These are phyloP conservation scores for Zygosaccharomyces rouxii DNA, from an alignment of 805 yeast species.

Conservation along the genomic window DNA sequence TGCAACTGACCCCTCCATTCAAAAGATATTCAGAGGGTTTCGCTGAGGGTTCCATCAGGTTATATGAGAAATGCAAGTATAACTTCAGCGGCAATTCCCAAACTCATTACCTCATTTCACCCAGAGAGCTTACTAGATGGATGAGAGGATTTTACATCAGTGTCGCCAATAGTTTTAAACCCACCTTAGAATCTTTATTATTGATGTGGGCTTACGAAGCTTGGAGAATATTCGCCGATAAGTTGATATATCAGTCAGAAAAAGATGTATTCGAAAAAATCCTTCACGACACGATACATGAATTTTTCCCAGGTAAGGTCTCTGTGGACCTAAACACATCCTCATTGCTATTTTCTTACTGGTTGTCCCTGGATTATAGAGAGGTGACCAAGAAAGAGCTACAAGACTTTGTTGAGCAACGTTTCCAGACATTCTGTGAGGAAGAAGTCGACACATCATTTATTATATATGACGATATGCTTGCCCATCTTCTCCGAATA, in stretches of 20 bases:
- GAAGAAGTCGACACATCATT: slow-evolving; percentile 64
- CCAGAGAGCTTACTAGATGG: slow-evolving; percentile 91
- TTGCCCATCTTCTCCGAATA: slow-evolving; percentile 71
- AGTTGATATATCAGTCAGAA: slow-evolving; percentile 49
- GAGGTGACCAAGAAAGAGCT: slow-evolving; percentile 50
- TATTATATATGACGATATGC: slow-evolving; percentile 60
- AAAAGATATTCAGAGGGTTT: slow-evolving; percentile 49
- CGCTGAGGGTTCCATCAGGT: slow-evolving; percentile 61
- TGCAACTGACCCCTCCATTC: slow-evolving; percentile 58
- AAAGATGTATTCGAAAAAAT: slow-evolving; percentile 46
- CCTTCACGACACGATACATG: slow-evolving; percentile 32
- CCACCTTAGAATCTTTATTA: slow-evolving; percentile 43
- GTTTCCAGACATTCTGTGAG: slow-evolving; percentile 69
- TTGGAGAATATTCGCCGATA: slow-evolving; percentile 68
- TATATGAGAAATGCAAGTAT: slow-evolving; percentile 46
- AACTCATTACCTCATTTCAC: slow-evolving; percentile 73
- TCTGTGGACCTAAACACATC: slow-evolving; percentile 33
- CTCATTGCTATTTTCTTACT: slow-evolving; percentile 67
- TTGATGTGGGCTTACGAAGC: slow-evolving; percentile 82
- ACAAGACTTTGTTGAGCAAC: slow-evolving; percentile 50
- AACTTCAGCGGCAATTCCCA: slow-evolving; percentile 39
- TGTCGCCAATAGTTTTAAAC: slow-evolving; percentile 35
- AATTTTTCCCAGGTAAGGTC: slow-evolving; percentile 47
- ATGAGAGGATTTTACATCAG: slow-evolving; percentile 64
- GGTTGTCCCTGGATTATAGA: slow-evolving; percentile 64